phyloP scores from a whole-genome alignment of 495 filamentous ascomycete genomes.

The Hypoxylon cercidicola region DNA sequence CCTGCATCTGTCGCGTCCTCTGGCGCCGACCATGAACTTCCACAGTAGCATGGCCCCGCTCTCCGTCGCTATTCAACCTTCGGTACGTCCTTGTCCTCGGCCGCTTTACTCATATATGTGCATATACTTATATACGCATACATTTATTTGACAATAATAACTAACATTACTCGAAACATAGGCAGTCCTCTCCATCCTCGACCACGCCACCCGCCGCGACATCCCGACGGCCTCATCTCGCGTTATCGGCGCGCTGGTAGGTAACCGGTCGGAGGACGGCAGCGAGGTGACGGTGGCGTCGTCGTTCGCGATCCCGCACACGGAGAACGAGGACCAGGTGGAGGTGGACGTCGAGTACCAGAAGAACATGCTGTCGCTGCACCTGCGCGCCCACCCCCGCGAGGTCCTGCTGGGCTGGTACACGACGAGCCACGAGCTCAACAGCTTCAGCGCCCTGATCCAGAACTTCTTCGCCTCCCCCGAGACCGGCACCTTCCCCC shows the following conservation, averaged over 20 bases:
- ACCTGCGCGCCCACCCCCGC: conserved; percentile 91
- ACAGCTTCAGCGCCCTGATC: conserved; percentile 97
- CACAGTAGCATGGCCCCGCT: conserved; percentile 88
- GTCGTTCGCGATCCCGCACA: conserved; percentile 97
- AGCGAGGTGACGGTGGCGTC: conserved; percentile 93
- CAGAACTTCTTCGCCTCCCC: conserved; percentile 99
- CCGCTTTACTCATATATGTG: conserved; percentile 4
- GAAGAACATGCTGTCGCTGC: conserved; percentile 95
- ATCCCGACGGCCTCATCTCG: conserved; percentile 88
- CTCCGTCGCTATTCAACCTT: conserved; percentile 92
- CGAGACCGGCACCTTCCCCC: conserved; percentile 94
- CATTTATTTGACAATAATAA: neutral
- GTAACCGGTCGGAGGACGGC: conserved; percentile 92
- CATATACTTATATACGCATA: too few relatives aligned
- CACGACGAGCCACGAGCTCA: conserved; percentile 92
- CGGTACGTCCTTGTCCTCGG: conserved; percentile 72
- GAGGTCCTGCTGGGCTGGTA: conserved; percentile 98
- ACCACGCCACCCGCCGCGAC: conserved; percentile 93
- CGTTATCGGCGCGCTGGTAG: conserved; percentile 95
- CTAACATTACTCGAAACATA: conserved; percentile 49
- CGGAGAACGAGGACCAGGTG: conserved; percentile 97
- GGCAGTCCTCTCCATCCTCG: conserved; percentile 96
- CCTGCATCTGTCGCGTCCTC: conserved; percentile 90
- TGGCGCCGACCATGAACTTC: conserved; percentile 83
- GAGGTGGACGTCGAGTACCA: conserved; percentile 99